Conservation (phyloP, 148 eudicot genomes). For the Talinum fruticosum region DNA sequence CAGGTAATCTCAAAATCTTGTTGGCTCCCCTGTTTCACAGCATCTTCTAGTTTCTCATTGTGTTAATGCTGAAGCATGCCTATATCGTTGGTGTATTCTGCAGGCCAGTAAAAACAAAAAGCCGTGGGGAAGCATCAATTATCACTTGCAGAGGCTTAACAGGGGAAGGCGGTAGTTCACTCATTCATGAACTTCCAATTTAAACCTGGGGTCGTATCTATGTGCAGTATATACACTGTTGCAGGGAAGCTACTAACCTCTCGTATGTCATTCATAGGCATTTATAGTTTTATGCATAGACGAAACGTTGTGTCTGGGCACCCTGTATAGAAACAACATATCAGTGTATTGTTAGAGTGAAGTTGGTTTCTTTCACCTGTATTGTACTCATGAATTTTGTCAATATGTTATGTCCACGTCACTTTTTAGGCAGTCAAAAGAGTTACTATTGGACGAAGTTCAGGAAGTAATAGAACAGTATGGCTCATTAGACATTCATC, state of each 20-base stretch:
- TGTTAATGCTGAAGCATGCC: neutral
- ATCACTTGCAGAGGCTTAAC: conserved; percentile 80
- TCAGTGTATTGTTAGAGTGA: neutral
- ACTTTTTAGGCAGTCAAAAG: no score
- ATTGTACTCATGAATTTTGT: neutral
- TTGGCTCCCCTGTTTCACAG: neutral
- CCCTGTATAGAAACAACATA: neutral
- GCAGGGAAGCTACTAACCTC: no score
- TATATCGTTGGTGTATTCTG: conserved; percentile 13
- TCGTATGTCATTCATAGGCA: no score
- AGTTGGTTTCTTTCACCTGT: neutral
- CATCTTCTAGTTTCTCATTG: neutral
- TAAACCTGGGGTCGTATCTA: neutral
- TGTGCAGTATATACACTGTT: neutral
- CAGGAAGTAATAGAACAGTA: no score
- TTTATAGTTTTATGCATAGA: neutral
- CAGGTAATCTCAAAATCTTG: conserved; percentile 50
- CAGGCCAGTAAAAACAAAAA: conserved; percentile 55
- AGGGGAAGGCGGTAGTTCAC: conserved; percentile 60
- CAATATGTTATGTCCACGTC: no score
- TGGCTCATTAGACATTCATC: no score
- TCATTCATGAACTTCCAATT: neutral
- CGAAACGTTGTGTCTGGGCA: neutral
- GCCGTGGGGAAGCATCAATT: conserved; percentile 74
- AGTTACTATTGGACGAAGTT: no score